Evolutionary conservation across 164 flowering plant species (phyloP), one percentile per base, ranked within the genome.

Genomic region (Stephania cephalantha): DNA sequence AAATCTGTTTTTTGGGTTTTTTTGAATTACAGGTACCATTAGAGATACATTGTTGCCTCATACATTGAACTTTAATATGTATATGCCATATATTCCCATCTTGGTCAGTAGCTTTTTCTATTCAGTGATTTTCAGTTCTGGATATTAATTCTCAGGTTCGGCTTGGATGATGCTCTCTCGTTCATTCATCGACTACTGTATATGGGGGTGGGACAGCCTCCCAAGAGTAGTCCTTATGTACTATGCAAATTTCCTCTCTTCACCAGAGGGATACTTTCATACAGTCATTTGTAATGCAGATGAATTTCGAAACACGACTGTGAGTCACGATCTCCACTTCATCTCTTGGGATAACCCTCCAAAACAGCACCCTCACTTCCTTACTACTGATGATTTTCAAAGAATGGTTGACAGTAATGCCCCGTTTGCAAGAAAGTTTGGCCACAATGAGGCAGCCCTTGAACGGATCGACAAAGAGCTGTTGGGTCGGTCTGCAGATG

Each of bases 101-200:
- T 35, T 50, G 15, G 13, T 15, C 3, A 50, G 55, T 15, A 7
- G 55, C 55, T 63, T 18, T n/a, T 50, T 63, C 8, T 63, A 18
- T 63, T 35, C 7, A 66, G 6, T 7, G 10, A 66, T 25, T 1
- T 25, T 66, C 17, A 66, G 42, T 7, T 30, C 69, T 66, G 1
- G 1, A 30, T 20, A 9, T 22, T 61, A 6, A 76, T 50, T 61
- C 31, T 70, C 86, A 91, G 98, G 98, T 69, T 93, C 98, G 30
- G 98, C 98, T 68, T 93, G 98, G 98, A 87, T 91, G 95, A 87
- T 88, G 90, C 92, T 93, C 20, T 88, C 98, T 72, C 93, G 91
- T 5, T 84, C 93, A 1, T 93, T 91, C 78, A 71, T 93, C 13
- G 98, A 93, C 58, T 93, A 31, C 78, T 84, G 88, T 55, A 30